phyloP scores from a whole-genome alignment of 257 asterid species.

The Przewalskia tangutica region DNA sequence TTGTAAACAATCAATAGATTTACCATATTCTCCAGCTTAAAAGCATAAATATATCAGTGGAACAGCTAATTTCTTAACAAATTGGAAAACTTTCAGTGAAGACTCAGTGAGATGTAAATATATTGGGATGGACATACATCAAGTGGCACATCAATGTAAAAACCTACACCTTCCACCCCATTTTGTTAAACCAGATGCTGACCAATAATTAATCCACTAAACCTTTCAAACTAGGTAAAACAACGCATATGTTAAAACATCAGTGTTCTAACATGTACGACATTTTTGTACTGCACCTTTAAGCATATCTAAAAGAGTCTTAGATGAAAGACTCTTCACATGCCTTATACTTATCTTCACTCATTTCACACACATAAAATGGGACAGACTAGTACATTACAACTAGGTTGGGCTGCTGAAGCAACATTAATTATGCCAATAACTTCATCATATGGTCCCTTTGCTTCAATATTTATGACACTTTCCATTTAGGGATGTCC shows the following conservation, averaged over 20 bases:
- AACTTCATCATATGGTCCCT: background rate
- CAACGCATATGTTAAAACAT: background rate
- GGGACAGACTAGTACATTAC: background rate
- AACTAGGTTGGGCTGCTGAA: conserved; percentile 1
- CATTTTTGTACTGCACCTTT: background rate
- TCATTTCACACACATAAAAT: background rate
- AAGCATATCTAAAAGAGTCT: background rate
- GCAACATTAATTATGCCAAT: background rate
- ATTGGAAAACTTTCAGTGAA: background rate
- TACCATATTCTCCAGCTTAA: background rate
- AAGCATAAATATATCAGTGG: background rate
- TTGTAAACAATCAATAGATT: background rate
- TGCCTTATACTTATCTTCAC: background rate
- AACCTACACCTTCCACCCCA: background rate
- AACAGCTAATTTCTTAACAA: background rate
- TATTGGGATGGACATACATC: background rate
- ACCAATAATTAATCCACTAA: background rate
- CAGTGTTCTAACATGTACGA: background rate
- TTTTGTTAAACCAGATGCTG: background rate
- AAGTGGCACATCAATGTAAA: background rate
- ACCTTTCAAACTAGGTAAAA: background rate
- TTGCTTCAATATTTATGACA: background rate
- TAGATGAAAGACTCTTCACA: background rate
- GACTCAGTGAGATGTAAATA: background rate
- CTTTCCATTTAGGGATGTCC: background rate